Percentiles rank a stretch among this genome's conserved stretches.
phyloP scores from a whole-genome alignment of 495 filamentous ascomycete genomes.

The Cudoniella acicularis region DNA sequence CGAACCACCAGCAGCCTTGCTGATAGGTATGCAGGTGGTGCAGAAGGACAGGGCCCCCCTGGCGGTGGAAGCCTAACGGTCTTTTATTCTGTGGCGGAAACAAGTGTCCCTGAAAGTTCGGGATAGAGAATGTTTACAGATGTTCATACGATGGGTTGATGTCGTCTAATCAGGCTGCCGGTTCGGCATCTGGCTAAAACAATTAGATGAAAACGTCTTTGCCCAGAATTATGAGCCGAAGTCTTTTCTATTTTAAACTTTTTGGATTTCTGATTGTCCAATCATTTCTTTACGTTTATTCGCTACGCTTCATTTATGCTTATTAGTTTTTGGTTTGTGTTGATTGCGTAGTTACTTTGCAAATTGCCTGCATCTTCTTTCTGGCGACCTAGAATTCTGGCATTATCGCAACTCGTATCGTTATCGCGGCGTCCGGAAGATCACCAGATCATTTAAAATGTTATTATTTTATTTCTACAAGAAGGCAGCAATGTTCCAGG shows the following conservation, averaged over 20 bases:
- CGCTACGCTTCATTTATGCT: conserved; percentile 12
- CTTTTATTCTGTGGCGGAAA: conserved; percentile 16
- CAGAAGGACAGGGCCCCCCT: conserved; percentile 22
- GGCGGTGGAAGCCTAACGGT: conserved; percentile 22
- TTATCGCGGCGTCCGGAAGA: conserved; percentile 6
- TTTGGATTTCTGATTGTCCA: neutral
- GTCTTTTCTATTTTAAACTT: conserved; percentile 8
- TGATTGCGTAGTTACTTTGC: neutral
- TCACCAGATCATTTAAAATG: conserved; percentile 12
- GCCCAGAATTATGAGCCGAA: conserved; percentile 1
- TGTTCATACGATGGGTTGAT: conserved; percentile 5
- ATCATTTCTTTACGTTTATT: conserved; percentile 15
- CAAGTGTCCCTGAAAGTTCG: neutral
- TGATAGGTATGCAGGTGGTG: conserved; percentile 10
- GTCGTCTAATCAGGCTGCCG: conserved; percentile 17
- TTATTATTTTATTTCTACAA: conserved; percentile 7
- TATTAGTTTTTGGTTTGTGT: conserved; percentile 13
- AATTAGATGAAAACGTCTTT: conserved; percentile 12
- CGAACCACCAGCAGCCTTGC: neutral
- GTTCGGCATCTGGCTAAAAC: conserved; percentile 21
- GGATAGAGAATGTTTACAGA: neutral
- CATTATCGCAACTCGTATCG: neutral
- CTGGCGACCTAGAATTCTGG: neutral
- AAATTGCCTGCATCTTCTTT: neutral
- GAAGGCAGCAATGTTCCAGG: conserved; percentile 4